Percentiles rank a stretch among this genome's conserved stretches.
phyloP scores from a whole-genome alignment of 768 basidiomycete species.

The Lactarius quietus region DNA sequence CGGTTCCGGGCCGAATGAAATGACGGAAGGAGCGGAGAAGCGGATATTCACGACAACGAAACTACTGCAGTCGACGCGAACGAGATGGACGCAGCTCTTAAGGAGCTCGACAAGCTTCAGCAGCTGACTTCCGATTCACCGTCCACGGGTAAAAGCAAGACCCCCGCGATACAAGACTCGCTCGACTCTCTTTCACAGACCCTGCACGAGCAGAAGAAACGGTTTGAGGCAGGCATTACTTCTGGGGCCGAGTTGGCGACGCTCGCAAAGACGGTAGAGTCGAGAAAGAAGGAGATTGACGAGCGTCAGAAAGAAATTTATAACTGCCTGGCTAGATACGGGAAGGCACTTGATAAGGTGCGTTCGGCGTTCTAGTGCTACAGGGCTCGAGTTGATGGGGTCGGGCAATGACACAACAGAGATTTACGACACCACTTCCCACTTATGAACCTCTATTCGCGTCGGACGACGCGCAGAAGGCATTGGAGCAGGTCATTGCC shows the following conservation, averaged over 20 bases:
- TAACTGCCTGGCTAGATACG: slow-evolving; percentile 67
- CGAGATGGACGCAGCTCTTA: slow-evolving; percentile 68
- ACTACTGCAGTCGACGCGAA: neutral
- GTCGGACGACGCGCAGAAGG: slow-evolving; percentile 52
- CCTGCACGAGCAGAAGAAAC: slow-evolving; percentile 53
- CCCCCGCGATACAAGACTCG: slow-evolving; percentile 52
- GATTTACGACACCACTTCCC: slow-evolving; percentile 53
- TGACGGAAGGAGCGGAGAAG: neutral
- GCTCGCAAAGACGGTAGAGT: slow-evolving; percentile 58
- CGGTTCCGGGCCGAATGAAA: neutral
- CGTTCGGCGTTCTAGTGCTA: slow-evolving; percentile 20
- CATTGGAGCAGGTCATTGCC: slow-evolving; percentile 68
- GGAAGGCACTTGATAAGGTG: slow-evolving; percentile 92
- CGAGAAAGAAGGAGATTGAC: slow-evolving; percentile 78
- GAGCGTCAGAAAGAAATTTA: slow-evolving; percentile 90
- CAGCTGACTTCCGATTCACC: slow-evolving; percentile 46
- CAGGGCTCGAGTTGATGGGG: slow-evolving; percentile 18
- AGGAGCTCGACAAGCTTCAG: slow-evolving; percentile 78
- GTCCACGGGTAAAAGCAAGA: slow-evolving; percentile 45
- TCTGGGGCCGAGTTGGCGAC: slow-evolving; percentile 47
- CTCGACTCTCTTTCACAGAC: slow-evolving; percentile 61
- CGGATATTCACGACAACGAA: neutral
- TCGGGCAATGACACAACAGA: slow-evolving; percentile 42
- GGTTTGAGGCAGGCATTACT: slow-evolving; percentile 46
- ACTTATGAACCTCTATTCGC: slow-evolving; percentile 65